A percentile compares a stretch with the other conserved stretches of the same genome.
Conservation (phyloP, 805 yeast genomes). For the Komagataella phaffii region DNA sequence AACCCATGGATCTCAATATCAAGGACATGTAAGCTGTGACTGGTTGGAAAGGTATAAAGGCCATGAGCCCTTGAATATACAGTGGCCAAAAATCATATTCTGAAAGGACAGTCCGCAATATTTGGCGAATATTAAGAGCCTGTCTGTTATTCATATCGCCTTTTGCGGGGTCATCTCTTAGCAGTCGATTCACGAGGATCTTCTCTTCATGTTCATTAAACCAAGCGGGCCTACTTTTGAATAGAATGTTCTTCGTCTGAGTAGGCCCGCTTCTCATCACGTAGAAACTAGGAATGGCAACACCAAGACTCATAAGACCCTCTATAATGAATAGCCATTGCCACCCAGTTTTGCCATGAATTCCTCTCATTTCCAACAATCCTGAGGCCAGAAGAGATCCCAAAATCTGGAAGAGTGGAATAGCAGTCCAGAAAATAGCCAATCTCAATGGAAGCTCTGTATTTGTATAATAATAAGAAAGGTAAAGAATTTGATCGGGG, state of each 20-base stretch:
- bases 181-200: constrained; percentile 24
- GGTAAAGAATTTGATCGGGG: constrained; percentile 26
- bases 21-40: constrained; percentile 27
- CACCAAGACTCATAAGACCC: constrained; percentile 24
- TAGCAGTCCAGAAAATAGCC: constrained; percentile 23
- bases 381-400: constrained; percentile 25
- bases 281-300: constrained; percentile 16
- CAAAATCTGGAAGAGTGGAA: constrained; percentile 32
- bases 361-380: constrained; percentile 22
- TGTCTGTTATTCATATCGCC: constrained; percentile 47
- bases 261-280: constrained; percentile 35
- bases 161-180: constrained; percentile 29
- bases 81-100: constrained; percentile 41
- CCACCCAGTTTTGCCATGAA: constrained; percentile 29
- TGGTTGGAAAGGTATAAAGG: constrained; percentile 20
- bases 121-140: constrained; percentile 23
- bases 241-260: constrained; percentile 34
- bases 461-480: constrained; percentile 25
- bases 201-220: constrained; percentile 22
- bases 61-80: constrained; percentile 27
- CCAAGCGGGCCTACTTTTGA: constrained; percentile 29
- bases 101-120: constrained; percentile 20
- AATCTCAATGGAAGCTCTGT: constrained; percentile 23
- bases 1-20: constrained; percentile 30
- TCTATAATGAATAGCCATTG: constrained; percentile 38